Conservation (phyloP, 2,329 filamentous ascomycete species). For the Cladophialophora immunda region DNA sequence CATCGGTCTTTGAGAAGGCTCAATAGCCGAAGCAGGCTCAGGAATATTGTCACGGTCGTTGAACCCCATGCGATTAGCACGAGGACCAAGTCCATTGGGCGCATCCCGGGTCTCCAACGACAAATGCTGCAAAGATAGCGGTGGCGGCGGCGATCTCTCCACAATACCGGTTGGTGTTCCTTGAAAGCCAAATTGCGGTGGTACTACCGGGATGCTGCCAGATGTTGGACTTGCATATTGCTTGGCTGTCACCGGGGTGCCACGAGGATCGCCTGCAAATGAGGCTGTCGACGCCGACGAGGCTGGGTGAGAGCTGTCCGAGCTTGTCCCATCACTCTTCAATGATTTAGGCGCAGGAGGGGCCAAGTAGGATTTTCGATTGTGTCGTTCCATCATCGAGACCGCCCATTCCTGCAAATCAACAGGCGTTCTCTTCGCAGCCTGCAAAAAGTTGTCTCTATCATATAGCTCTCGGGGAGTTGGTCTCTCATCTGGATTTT, state of each 20-base stretch:
- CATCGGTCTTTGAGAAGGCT: conserved; percentile 48
- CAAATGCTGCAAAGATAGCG: conserved; percentile 54
- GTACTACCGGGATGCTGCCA: conserved; percentile 73
- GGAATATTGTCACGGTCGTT: conserved; percentile 39
- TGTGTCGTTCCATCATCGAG: conserved; percentile 91
- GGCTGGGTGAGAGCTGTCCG: conserved; percentile 43
- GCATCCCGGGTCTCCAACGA: conserved; percentile 52
- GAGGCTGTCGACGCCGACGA: conserved; percentile 42
- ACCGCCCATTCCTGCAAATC: conserved; percentile 94
- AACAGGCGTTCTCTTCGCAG: conserved; percentile 94
- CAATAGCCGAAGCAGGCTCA: conserved; percentile 51
- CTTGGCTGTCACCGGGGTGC: conserved; percentile 38
- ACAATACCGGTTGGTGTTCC: conserved; percentile 40
- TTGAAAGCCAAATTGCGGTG: conserved; percentile 46
- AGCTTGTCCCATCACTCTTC: conserved; percentile 60
- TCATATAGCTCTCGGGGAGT: conserved; percentile 95
- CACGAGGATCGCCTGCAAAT: conserved; percentile 49
- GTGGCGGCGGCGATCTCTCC: conserved; percentile 46
- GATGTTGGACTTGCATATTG: conserved; percentile 69
- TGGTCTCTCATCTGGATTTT: conserved; percentile 85
- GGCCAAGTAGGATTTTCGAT: conserved; percentile 91
- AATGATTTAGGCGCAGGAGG: conserved; percentile 82
- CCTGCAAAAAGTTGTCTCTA: conserved; percentile 91
- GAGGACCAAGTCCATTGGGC: conserved; percentile 43
- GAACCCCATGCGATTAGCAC: conserved; percentile 35